Percentiles rank a stretch among this genome's conserved stretches.
phyloP scores from a whole-genome alignment of 2,329 filamentous ascomycete genomes.

The Aspergillus candidus region DNA sequence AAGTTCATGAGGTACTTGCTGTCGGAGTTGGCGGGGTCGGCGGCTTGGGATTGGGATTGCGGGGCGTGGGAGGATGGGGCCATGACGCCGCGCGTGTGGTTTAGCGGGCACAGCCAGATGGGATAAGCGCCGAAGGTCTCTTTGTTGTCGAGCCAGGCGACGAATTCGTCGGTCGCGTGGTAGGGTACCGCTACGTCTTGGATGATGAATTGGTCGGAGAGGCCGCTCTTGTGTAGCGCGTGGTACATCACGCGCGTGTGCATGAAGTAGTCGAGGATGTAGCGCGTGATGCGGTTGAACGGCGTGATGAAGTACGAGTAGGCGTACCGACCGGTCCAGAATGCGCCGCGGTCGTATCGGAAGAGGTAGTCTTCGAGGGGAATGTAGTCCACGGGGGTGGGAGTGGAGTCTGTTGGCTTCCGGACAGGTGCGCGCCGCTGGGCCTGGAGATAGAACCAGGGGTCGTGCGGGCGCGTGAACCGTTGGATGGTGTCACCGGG shows the following conservation, averaged over 20 bases:
- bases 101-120: conserved; percentile 54
- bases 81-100: conserved; percentile 5
- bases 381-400: conserved; percentile 41
- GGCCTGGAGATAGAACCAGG: conserved; percentile 70
- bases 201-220: conserved; percentile 50
- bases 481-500: conserved; percentile 30
- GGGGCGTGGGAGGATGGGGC: background rate
- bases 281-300: conserved; percentile 53
- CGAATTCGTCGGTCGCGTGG: conserved; percentile 43
- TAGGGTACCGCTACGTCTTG: conserved; percentile 57
- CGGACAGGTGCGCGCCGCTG: conserved; percentile 42
- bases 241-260: conserved; percentile 55
- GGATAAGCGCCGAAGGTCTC: conserved; percentile 46
- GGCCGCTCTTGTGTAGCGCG: conserved; percentile 51
- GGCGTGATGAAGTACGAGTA: conserved; percentile 56
- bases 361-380: conserved; percentile 31
- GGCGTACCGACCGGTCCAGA: conserved; percentile 57
- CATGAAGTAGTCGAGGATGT: conserved; percentile 52
- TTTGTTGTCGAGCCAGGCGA: conserved; percentile 41
- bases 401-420: conserved; percentile 49
- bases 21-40: conserved; percentile 20
- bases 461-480: conserved; percentile 57
- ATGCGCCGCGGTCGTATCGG: conserved; percentile 55
- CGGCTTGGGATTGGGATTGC: background rate
- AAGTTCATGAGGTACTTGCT: conserved; percentile 44